Evolutionary conservation across 148 eudicot genomes (phyloP).

Genomic region (Silene latifolia): DNA sequence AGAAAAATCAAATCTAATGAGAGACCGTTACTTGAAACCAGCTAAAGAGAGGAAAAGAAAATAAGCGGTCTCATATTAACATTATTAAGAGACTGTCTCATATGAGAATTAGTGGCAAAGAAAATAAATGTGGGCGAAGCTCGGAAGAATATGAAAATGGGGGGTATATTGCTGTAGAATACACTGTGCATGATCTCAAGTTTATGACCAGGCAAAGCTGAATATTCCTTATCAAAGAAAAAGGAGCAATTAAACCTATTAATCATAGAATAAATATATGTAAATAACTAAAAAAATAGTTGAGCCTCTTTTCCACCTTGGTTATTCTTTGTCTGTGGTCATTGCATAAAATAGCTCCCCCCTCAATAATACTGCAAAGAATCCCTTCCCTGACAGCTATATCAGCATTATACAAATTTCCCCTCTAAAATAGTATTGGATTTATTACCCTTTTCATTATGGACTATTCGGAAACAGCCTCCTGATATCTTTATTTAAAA

Average conservation of each 20-base stretch:
- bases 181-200: slow-evolving; percentile 8
- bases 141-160: neutral
- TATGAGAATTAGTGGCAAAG: no score
- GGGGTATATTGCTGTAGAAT: neutral
- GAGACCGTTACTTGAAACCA: no score
- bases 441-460: slow-evolving; percentile 14
- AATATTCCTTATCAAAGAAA: slow-evolving; percentile 31
- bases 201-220: slow-evolving; percentile 26
- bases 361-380: slow-evolving; percentile 46
- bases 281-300: slow-evolving; percentile 23
- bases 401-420: slow-evolving; percentile 24
- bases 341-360: slow-evolving; percentile 25
- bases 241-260: slow-evolving; percentile 19
- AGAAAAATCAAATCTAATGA: no score
- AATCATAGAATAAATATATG: neutral
- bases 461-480: neutral
- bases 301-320: slow-evolving; percentile 18
- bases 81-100: no score
- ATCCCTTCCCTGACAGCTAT: slow-evolving; percentile 39
- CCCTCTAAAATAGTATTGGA: slow-evolving; percentile 24
- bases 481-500: neutral
- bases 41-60: no score
- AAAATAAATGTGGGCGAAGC: no score
- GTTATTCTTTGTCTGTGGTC: slow-evolving; percentile 29
- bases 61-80: no score